A percentile compares a stretch with the other conserved stretches of the same genome.
These are phyloP conservation scores for Oryza officinalis DNA, from an alignment of 176 grass and related monocot genomes.

Conservation along the genomic window DNA sequence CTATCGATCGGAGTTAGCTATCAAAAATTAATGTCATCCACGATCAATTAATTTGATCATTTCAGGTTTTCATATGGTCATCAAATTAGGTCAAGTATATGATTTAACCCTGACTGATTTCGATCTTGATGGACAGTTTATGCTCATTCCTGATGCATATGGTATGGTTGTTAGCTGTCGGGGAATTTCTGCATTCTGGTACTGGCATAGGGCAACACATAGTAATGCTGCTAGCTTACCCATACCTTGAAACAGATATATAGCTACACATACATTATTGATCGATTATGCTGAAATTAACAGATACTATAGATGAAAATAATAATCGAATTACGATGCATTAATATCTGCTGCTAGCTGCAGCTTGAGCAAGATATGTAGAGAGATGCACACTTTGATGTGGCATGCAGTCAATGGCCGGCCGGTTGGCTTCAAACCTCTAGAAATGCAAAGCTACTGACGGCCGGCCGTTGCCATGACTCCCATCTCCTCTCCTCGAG, in stretches of 20 bases:
- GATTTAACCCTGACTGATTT: neutral
- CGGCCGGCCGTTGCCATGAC: slow-evolving; percentile 36
- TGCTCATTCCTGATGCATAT: neutral
- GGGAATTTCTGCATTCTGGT: neutral
- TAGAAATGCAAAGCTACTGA: slow-evolving; percentile 65
- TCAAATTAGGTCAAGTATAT: neutral
- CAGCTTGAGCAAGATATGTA: slow-evolving; percentile 30
- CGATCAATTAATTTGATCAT: too few relatives aligned
- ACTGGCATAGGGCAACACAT: neutral
- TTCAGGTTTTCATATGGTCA: too few relatives aligned
- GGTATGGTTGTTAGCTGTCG: neutral
- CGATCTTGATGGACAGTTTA: neutral
- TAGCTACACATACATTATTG: neutral
- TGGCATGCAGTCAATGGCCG: slow-evolving; percentile 55
- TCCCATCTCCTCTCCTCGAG: slow-evolving; percentile 46
- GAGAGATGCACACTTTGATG: slow-evolving; percentile 43
- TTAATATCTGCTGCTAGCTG: slow-evolving; percentile 6
- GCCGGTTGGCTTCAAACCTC: slow-evolving; percentile 64
- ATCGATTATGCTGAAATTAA: neutral
- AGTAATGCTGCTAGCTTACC: neutral
- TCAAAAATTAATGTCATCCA: neutral
- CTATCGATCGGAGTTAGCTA: neutral
- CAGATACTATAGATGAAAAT: slow-evolving; percentile 7
- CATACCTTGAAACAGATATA: neutral
- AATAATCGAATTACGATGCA: slow-evolving; percentile 30